Base-by-base conservation (phyloP, 2,329 filamentous ascomycete genomes). In the Pseudonectria buxi region DNA sequence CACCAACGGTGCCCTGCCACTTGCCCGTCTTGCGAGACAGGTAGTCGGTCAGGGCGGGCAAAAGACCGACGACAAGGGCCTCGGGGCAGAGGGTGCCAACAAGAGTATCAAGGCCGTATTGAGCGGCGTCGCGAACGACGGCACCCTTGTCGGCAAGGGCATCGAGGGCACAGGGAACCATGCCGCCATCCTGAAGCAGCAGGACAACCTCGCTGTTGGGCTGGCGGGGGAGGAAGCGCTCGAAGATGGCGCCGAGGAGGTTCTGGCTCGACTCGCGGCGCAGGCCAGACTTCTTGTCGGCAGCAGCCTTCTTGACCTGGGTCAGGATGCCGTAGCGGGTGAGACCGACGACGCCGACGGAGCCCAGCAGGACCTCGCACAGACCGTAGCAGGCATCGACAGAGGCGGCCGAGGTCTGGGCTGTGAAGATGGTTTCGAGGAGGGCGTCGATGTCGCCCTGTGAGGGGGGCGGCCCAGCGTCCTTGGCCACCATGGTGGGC, bases 1-100 rank as follows among this genome's bases (percentile, higher is more conserved):
- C 92, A 41, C 84, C 89, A 35, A 95, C 86, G 12, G 86, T 86
- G 41, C 92, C 92, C 66, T 98, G 92, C 92, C 92, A 98, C 67
- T 98, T 98, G 47, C 86, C 89, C 12, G 87, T 84, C 55, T 78
- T 79, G 65, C 87, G 94, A 56, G 72, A 71, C 22, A 98, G 72
- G 59, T 96, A 96, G 34, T 72, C 64, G 43, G 71, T 65, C 27
- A 98, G 68, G 12, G 78, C 74, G 3, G 92, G 88, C 33, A 98
- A 69, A 28, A 98, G 74, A 14, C 85, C 89, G 44, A 78, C 76
- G 34, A 94, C 83, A 54, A 94, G 76, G 32, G 86, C 81, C 68
- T 96, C 92, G 37, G 87, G 68, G 56, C 77, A 81, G 44, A 98
- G 68, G 56, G 83, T 78, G 47, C 73, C 72, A 62, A 95, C 94